Conservation (phyloP, 257 asterid species). For the Ocimum tenuiflorum region DNA sequence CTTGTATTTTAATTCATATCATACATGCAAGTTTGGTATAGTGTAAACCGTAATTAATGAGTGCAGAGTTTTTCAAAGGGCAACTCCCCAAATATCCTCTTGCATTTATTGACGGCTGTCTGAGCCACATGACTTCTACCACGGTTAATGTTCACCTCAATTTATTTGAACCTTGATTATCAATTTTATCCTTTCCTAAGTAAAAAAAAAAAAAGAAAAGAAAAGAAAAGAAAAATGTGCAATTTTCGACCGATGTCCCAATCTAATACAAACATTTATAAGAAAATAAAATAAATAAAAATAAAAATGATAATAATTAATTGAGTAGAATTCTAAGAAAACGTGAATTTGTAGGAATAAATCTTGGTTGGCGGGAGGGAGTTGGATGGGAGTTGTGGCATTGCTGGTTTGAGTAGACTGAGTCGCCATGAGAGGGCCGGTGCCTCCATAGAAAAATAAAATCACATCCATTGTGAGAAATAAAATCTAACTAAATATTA, state of each 20-base stretch:
- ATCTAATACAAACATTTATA: too few species aligned
- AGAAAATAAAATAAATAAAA: too few species aligned
- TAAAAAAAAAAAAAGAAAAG: too few species aligned
- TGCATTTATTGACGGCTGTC: conserved; percentile 22
- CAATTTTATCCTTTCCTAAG: too few species aligned
- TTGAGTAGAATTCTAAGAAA: background rate
- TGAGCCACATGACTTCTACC: conserved; percentile 29
- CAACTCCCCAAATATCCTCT: conserved; percentile 1
- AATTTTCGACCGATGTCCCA: too few species aligned
- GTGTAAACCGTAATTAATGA: conserved; percentile 12
- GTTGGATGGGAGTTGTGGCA: conserved; percentile 1
- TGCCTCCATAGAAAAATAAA: background rate
- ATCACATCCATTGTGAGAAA: background rate
- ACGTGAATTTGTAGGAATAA: background rate
- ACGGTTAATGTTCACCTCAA: conserved; percentile 9
- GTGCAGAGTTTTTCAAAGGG: conserved; percentile 6
- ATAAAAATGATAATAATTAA: too few species aligned
- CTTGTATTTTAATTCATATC: background rate
- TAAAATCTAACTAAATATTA: background rate
- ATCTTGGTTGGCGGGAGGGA: background rate
- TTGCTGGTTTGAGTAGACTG: background rate
- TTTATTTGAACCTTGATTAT: too few species aligned
- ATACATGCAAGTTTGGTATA: background rate
- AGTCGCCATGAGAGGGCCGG: background rate
- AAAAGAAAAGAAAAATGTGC: too few species aligned